Base-by-base conservation (phyloP, 345 rosid species). In the Microcos paniculata region DNA sequence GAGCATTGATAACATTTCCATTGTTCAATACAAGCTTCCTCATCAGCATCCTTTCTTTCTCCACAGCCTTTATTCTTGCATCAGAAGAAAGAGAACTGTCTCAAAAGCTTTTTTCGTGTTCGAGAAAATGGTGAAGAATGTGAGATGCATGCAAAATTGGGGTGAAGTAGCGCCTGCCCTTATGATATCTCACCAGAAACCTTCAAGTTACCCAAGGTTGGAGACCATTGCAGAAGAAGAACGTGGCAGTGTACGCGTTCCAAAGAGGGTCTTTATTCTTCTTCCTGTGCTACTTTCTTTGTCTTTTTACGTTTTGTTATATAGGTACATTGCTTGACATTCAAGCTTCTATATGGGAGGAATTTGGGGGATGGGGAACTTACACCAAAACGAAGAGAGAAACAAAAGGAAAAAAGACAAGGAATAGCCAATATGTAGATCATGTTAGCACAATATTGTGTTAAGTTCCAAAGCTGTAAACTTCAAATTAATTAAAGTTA, bases 221-320 rank as follows among this genome's bases (percentile, higher is more conserved):
- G 92, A 87, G 79, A 84, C 90, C 11, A 87, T 87, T 61, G 48
- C 70, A 21, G 92, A 88, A 75, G 90, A 88, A 78, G 82, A 80
- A 58, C 71, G 69, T 4, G 82, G 83, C 3, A 76, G 67, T 83
- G 58, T 28, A 18, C 16, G 56, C 28, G 26, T 78, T 62, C 67
- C 85, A 43, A 82, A 75, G 75, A 58, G 79, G 53, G 40, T 82
- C 30, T 68, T 85, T 46, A 59, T 84, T 64, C 80, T 88, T 45
- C 80, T 88, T 74, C 90, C 86, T 52, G 62, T 82, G 0, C 69
- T 82, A 18, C 8, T 86, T 55, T 86, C 85, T 13, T 66, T 85
- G 3, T 49, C 77, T 19, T 81, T 81, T 8, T 86, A 74, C 64
- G 75, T 82, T 35, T 70, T 86, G 79, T 61, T 86, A 64, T 79